Evolutionary conservation across 352 stramenopile genomes (phyloP).

Genomic region (Aphanomyces stellatus): DNA sequence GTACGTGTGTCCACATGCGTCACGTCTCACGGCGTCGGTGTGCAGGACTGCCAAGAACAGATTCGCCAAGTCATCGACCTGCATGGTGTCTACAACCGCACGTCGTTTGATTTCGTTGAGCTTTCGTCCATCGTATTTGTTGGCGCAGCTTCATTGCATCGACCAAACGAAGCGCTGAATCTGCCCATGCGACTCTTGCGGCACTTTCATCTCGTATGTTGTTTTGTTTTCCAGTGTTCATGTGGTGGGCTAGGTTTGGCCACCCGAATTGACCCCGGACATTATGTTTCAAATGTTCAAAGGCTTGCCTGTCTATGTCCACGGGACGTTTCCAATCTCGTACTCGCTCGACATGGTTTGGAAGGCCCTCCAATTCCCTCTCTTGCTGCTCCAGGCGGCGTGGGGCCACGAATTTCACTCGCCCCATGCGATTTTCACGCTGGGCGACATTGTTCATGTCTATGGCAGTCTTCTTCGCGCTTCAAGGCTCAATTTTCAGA

Average conservation of each 20-base stretch:
- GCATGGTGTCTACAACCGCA: slow-evolving; percentile 24
- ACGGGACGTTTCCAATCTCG: background rate
- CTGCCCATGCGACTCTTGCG: slow-evolving; percentile 40
- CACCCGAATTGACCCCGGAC: background rate
- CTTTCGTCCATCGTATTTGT: background rate
- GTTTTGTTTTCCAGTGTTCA: background rate
- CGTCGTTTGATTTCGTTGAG: slow-evolving; percentile 9
- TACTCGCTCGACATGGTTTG: background rate
- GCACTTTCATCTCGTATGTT: slow-evolving; percentile 51
- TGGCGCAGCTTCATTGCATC: background rate
- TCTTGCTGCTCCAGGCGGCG: slow-evolving; percentile 1
- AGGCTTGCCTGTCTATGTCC: background rate
- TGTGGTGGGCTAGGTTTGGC: background rate
- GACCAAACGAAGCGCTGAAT: background rate
- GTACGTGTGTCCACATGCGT: background rate
- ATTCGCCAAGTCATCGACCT: slow-evolving; percentile 53
- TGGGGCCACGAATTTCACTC: background rate
- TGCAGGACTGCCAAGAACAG: slow-evolving; percentile 34
- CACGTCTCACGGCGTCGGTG: background rate
- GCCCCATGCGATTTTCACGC: slow-evolving; percentile 1
- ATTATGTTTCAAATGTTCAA: slow-evolving; percentile 5
- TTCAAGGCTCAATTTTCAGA: background rate
- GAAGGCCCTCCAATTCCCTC: slow-evolving; percentile 4
- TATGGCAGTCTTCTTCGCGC: background rate
- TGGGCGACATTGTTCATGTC: slow-evolving; percentile 8